Evolutionary conservation across 257 asterid species (phyloP), one percentile per base, ranked within the genome.

Genomic region (Scutellaria baicalensis): DNA sequence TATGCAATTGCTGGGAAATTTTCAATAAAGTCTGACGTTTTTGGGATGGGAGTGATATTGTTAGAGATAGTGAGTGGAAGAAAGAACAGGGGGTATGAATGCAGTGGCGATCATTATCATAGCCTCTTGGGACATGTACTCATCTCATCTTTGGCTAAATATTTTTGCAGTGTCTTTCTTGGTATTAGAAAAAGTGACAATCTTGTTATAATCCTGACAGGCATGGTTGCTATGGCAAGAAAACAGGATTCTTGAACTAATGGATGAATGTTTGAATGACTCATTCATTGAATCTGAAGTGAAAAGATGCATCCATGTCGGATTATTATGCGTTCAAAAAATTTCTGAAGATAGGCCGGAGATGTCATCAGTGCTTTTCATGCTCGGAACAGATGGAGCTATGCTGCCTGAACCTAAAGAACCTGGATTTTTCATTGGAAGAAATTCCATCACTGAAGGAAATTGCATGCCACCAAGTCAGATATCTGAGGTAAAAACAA

Each of bases 11-110:
- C 77, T n/a, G 89, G 89, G 5, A 79, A 73, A 8, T 84, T 74
- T 56, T 84, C 89, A 7, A 66, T 71, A 35, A 84, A 81, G 44
- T 84, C 89, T 6, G 86, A 84, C 16, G 38, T 79, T n/a, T 84
- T 77, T 16, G 78, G 81, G 59, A 3, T 84, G 51, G 88, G 87
- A 42, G 89, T 84, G 16, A 38, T 84, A 3, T 13, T 84, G 56
- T 39, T 84, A 35, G 89, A 84, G 75, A 79, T 84, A 18, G 58
- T 79, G 45, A 84, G 84, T 33, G 86, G 86, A 14, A 78, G 58
- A 66, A 84, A 68, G 80, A 84, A 84, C 60, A 76, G 75, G 39
- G 69, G 63, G 2, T 84, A 76, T 44, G 20, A 21, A n/a, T 72
- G 71, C 60, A 7, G 14, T 2, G 58, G 12, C 2, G 62, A 73